Evolutionary conservation across 192 early-diverging fungal genomes (phyloP).

Genomic region (Coemansia sp.): DNA sequence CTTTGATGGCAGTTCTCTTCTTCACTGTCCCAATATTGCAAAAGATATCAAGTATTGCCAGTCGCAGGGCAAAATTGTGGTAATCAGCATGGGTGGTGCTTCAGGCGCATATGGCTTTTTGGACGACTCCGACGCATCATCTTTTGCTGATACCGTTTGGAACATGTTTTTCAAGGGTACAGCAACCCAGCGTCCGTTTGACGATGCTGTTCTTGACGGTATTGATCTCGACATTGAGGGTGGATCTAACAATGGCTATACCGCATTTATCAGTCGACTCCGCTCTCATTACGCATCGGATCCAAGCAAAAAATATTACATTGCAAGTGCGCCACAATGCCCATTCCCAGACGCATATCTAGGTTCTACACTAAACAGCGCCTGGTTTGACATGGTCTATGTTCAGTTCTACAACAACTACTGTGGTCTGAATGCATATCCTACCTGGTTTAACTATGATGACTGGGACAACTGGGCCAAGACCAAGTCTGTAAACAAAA

Average conservation of each 20-base stretch:
- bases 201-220: conserved; percentile 62
- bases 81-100: conserved; percentile 69
- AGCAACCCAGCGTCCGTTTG: conserved; percentile 57
- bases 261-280: conserved; percentile 53
- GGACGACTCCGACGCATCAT: conserved; percentile 33
- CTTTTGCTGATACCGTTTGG: conserved; percentile 61
- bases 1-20: conserved; percentile 59
- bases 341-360: conserved; percentile 61
- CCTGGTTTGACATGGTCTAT: conserved; percentile 66
- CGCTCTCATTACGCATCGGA: conserved; percentile 52
- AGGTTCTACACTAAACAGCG: conserved; percentile 54
- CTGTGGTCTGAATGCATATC: conserved; percentile 58
- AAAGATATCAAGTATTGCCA: conserved; percentile 71
- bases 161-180: conserved; percentile 66
- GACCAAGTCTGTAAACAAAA: conserved; percentile 55
- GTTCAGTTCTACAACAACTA: conserved; percentile 79
- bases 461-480: conserved; percentile 69
- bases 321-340: conserved; percentile 67
- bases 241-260: conserved; percentile 46
- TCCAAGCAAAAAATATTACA: conserved; percentile 55
- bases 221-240: conserved; percentile 66
- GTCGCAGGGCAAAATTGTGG: conserved; percentile 60
- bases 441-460: conserved; percentile 57
- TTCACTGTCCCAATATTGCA: conserved; percentile 60
- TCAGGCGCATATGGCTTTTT: conserved; percentile 60